Percentiles rank a stretch among this genome's conserved stretches.
Evolutionary conservation across 163 green algal species (phyloP).

Genomic region (Scenedesmus sp.): DNA sequence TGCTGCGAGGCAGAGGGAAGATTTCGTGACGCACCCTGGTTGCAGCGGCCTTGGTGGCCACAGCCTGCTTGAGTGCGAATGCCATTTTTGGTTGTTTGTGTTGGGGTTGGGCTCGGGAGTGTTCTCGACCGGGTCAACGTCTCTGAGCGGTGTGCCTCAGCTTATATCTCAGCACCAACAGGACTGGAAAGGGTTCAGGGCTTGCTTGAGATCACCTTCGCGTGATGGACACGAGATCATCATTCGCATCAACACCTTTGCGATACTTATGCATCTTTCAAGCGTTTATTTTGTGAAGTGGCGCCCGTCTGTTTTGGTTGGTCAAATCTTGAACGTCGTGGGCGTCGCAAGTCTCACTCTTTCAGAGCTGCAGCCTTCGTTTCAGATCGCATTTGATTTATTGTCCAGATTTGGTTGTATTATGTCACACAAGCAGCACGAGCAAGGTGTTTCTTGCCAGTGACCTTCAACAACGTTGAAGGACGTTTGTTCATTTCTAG

Average conservation of each 20-base stretch:
- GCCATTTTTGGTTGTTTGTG: neutral
- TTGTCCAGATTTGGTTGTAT: neutral
- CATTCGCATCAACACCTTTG: neutral
- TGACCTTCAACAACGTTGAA: too few species aligned
- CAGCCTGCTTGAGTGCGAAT: neutral
- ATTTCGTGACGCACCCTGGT: constrained; percentile 7
- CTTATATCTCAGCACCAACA: constrained; percentile 1
- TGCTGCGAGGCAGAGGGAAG: neutral
- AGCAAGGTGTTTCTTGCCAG: too few species aligned
- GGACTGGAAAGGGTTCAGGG: neutral
- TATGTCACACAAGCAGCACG: neutral
- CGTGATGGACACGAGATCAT: constrained; percentile 32
- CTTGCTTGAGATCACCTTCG: neutral
- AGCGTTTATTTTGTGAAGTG: neutral
- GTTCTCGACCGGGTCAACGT: constrained; percentile 5
- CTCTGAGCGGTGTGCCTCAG: neutral
- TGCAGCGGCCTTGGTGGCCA: constrained; percentile 4
- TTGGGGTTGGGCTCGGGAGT: constrained; percentile 26
- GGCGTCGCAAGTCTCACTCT: neutral
- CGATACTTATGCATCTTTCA: neutral
- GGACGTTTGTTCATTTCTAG: too few species aligned
- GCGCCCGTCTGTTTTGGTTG: neutral
- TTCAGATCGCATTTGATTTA: too few species aligned
- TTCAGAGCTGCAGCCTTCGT: too few species aligned
- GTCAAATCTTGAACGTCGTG: constrained; percentile 2